A percentile compares a stretch with the other conserved stretches of the same genome.
phyloP scores from a whole-genome alignment of 169 alveolate species.

The Babesia sp. region DNA sequence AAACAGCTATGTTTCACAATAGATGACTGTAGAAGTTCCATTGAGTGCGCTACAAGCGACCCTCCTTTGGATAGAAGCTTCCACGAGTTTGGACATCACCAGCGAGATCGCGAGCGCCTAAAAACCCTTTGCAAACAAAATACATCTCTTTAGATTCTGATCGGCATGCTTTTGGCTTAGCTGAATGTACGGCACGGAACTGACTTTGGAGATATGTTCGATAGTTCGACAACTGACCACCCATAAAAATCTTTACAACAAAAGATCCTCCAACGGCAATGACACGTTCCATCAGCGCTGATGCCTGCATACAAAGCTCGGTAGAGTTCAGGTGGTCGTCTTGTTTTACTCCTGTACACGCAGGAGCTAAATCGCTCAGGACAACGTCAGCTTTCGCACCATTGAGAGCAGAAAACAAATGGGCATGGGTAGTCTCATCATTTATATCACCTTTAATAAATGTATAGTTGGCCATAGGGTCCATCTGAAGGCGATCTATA shows the following conservation, averaged over 20 bases:
- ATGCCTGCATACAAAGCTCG: constrained; percentile 75
- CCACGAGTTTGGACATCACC: constrained; percentile 77
- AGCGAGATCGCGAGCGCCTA: constrained; percentile 68
- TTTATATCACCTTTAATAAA: constrained; percentile 77
- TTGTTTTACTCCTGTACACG: constrained; percentile 75
- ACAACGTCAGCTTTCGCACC: constrained; percentile 73
- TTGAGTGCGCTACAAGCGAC: constrained; percentile 19
- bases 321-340: constrained; percentile 80
- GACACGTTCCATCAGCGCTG: constrained; percentile 72
- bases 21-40: too few relatives aligned
- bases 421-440: constrained; percentile 67
- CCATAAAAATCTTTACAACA: constrained; percentile 78
- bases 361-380: constrained; percentile 75
- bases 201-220: constrained; percentile 72
- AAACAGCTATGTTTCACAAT: too few relatives aligned
- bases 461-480: constrained; percentile 70
- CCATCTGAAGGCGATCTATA: constrained; percentile 59
- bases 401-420: constrained; percentile 50
- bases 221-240: constrained; percentile 73
- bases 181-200: constrained; percentile 69
- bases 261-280: constrained; percentile 77
- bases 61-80: constrained; percentile 74
- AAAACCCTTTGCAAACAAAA: constrained; percentile 74
- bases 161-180: constrained; percentile 77
- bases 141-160: constrained; percentile 75